Evolutionary conservation across 306 rosid genomes (phyloP), one percentile per base, ranked within the genome.

Genomic region (Sicyos baderoa): DNA sequence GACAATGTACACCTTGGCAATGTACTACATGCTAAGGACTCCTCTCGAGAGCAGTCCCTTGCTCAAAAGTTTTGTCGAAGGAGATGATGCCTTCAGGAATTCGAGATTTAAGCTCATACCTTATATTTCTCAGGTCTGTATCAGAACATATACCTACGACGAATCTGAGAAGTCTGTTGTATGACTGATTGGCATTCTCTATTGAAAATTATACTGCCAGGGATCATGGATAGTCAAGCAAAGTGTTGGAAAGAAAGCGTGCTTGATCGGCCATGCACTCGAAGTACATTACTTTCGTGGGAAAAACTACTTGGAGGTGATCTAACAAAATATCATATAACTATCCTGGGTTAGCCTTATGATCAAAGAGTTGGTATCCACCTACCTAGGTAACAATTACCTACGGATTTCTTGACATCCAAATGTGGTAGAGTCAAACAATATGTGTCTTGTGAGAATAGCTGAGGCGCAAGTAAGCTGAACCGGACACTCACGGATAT

Each of bases 211-310:
- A 47, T 76, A 76, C 55, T 67, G 53, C 71, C 75, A 89, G 97
- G 97, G 97, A 76, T 89, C 96, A 19, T 91, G 97, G 97, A 91
- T 91, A 73, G 97, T 89, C 11, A 91, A 91, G 77, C 97, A 89
- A 75, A 89, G 96, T 79, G 97, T 91, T 59, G 97, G 96, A 45
- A 91, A 86, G 82, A 91, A 89, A 73, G 91, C 97, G 7, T 91
- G 96, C 78, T 86, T 91, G 72, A 19, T 91, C 0, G 92, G 95
- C 6, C 96, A 91, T 84, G 87, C 89, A 0, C 80, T 91, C 15
- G 90, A 91, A 77, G 27, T 76, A 25, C 73, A 40, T 68, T 87
- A 91, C 74, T 53, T 77, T 44, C 91, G 89, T 4, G 96, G 96
- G 71, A 86, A 80, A 76, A 91, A 91, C 85, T 91, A 87, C 77